Conservation (phyloP, 2,329 filamentous ascomycete genomes). For the Aspergillus pseudonomiae region DNA sequence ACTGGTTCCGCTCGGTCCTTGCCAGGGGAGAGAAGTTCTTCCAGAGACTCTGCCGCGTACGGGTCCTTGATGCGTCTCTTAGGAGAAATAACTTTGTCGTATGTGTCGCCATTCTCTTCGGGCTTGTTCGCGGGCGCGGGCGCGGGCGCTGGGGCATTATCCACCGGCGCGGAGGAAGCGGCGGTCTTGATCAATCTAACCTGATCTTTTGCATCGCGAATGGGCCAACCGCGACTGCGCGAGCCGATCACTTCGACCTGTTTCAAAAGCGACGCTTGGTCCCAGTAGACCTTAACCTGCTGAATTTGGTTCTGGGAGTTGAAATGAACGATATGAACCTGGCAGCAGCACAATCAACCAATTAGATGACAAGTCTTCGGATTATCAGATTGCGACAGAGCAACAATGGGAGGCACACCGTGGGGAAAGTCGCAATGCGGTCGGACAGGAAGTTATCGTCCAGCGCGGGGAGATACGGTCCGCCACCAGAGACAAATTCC, state of each 20-base stretch:
- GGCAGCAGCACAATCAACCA: slow-evolving; percentile 14
- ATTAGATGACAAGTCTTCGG: slow-evolving; percentile 13
- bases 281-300: slow-evolving; percentile 91
- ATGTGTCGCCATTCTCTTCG: slow-evolving; percentile 4
- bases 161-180: slow-evolving; percentile 28
- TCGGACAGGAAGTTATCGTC: slow-evolving; percentile 95
- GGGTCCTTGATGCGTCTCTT: slow-evolving; percentile 49
- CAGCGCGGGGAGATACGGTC: slow-evolving; percentile 81
- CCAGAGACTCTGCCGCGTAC: slow-evolving; percentile 60
- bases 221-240: slow-evolving; percentile 91
- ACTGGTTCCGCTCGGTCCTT: slow-evolving; percentile 53
- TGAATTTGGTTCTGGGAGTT: slow-evolving; percentile 74
- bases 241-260: slow-evolving; percentile 92
- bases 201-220: slow-evolving; percentile 84
- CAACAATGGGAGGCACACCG: slow-evolving; percentile 62
- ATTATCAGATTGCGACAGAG: background rate
- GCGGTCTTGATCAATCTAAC: slow-evolving; percentile 70
- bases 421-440: slow-evolving; percentile 73
- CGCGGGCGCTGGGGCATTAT: slow-evolving; percentile 5
- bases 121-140: slow-evolving; percentile 3
- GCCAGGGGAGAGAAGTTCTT: slow-evolving; percentile 67
- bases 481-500: slow-evolving; percentile 79
- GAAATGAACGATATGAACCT: slow-evolving; percentile 90
- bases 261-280: slow-evolving; percentile 90
- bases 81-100: slow-evolving; percentile 33